Percentiles rank a stretch among this genome's conserved stretches.
phyloP scores from a whole-genome alignment of 164 flowering plant species.

The Berberis thunbergii region DNA sequence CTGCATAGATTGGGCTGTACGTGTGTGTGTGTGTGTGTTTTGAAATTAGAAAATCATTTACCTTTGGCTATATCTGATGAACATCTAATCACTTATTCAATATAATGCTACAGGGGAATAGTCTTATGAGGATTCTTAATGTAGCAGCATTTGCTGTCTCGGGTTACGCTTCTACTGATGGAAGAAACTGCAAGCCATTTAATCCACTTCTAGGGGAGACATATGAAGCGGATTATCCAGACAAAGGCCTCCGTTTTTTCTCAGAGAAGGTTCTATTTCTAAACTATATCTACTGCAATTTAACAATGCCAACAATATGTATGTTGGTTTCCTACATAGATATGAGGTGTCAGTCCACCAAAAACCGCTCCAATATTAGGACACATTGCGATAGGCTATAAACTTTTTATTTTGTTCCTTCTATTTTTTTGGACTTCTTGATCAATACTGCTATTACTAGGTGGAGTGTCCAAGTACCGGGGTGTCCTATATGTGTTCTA shows the following conservation, averaged over 20 bases:
- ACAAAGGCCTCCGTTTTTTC: slow-evolving; percentile 39
- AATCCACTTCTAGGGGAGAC: slow-evolving; percentile 51
- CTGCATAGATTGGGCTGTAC: not conserved
- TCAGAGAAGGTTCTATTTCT: slow-evolving; percentile 36
- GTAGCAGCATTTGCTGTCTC: slow-evolving; percentile 52
- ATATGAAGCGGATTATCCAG: slow-evolving; percentile 48
- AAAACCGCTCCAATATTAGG: no score
- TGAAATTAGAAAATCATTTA: not conserved
- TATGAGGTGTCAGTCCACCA: no score
- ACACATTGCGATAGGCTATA: not conserved
- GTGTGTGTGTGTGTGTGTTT: not conserved
- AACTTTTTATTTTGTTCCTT: not conserved
- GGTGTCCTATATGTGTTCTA: no score
- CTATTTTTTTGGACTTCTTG: no score
- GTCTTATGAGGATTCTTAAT: slow-evolving; percentile 39
- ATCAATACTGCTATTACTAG: no score
- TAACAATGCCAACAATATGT: no score
- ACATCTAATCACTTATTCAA: not conserved
- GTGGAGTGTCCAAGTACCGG: no score
- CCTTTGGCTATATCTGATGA: not conserved
- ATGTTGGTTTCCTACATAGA: no score
- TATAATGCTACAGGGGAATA: slow-evolving; percentile 28
- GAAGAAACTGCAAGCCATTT: slow-evolving; percentile 44
- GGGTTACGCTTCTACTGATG: slow-evolving; percentile 48
- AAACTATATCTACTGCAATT: no score